A percentile compares a stretch with the other conserved stretches of the same genome.
phyloP scores from a whole-genome alignment of 306 rosid species.

The Hippophae tibetana region DNA sequence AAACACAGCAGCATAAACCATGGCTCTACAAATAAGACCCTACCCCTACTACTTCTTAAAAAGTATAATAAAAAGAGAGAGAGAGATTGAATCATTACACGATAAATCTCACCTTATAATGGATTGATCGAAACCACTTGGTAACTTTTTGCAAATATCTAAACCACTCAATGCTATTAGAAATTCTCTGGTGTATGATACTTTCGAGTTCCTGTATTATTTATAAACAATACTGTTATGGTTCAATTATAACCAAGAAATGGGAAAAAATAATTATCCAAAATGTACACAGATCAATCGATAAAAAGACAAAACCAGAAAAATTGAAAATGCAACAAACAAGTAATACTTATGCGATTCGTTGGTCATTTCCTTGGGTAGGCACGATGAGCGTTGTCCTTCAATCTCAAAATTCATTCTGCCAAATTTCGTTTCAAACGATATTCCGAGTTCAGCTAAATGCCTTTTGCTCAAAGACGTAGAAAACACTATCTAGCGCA shows the following conservation, averaged over 20 bases:
- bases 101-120: constrained; percentile 46
- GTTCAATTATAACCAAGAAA: constrained; percentile 9
- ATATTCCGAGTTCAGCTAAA: constrained; percentile 17
- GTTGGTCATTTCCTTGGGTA: constrained; percentile 27
- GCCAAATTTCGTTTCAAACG: constrained; percentile 21
- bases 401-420: constrained; percentile 68
- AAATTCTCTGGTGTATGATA: constrained; percentile 66
- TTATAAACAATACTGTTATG: constrained; percentile 13
- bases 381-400: constrained; percentile 30
- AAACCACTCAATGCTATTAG: constrained; percentile 62
- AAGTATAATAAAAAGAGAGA: not conserved
- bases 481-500: not conserved
- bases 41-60: not conserved
- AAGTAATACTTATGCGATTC: constrained; percentile 49
- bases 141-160: constrained; percentile 71
- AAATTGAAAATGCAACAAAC: constrained; percentile 7
- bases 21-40: not conserved
- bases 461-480: constrained; percentile 8
- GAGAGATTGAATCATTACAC: not conserved
- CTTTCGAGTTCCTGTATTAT: constrained; percentile 48
- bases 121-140: constrained; percentile 68
- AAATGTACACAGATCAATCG: not conserved
- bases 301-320: not conserved
- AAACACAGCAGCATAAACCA: constrained; percentile 4
- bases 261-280: constrained; percentile 2